Base-by-base conservation (phyloP, 352 stramenopile species). In the Peronospora tabacina region DNA sequence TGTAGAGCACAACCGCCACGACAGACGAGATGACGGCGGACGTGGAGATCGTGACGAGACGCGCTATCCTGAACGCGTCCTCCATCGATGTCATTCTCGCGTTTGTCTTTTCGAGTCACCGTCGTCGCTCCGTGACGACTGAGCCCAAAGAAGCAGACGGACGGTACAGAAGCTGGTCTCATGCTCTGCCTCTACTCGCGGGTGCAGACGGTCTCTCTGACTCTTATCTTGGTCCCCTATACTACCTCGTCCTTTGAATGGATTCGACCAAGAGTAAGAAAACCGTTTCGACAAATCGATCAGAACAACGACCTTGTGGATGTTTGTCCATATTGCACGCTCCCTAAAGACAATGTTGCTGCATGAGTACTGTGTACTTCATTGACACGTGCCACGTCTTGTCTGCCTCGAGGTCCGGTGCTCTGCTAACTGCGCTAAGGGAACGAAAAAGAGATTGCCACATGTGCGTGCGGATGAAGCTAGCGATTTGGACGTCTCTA, bases 21-120 rank as follows among this genome's bases (percentile, higher is more conserved):
- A 75, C 62, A 15, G 58, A 65, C 24, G 61, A 67, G 34, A 68
- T 60, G 13, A 71, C 46, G 44, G 66, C 66, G 19, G 54, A 49
- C n/a, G 58, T 58, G 24, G 58, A 64, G 49, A 72, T 72, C 44
- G 71, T 70, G 2, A 71, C 58, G 45, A 75, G 60, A 19, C 66
- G 66, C 46, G 52, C 44, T 28, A 52, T 66, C 52, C 68, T 58
- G 37, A 75, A 55, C 36, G 47, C 58, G 22, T 70, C 41, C 30
- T 63, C 51, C 16, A 48, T 65, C 15, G 47, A 16, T 37, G 48
- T 61, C 49, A 64, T 57, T 38, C n/a, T 11, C 7, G 2, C 30
- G 16, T 35, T 6, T 16, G 30, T 36, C 10, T 36, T 15, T 5
- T 5, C 16, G 10, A 36, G 3, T 36, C 20, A n/a, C 44, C 28